Base-by-base conservation (phyloP, 768 basidiomycete genomes). In the Serendipita sp. region DNA sequence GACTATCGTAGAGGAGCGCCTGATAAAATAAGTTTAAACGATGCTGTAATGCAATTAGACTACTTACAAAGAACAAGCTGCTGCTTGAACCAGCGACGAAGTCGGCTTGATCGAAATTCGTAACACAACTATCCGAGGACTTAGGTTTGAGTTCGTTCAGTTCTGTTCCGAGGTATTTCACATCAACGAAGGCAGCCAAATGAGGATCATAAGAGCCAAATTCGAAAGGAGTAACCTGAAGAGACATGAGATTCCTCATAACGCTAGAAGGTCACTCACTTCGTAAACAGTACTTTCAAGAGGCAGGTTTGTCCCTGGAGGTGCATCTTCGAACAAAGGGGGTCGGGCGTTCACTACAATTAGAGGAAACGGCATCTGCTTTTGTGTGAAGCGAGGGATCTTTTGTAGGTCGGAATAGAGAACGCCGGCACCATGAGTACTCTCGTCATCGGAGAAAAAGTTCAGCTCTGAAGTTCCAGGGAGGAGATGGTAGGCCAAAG, bases 31-130 rank as follows among this genome's bases (percentile, higher is more conserved):
- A 41, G 41, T 41, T 13, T 2, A 13, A 7, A 13, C 5, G 41
- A 41, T 41, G 13, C 13, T 13, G 13, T 1, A 5, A 13, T 13
- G 13, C 13, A 41, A 7, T 5, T 13, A 13, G 5, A 41, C 7
- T 41, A 67, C 75, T 65, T 67, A 82, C 83, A 68, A 84, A 84
- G 74, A 88, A 88, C 30, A 86, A 71, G 68, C 80, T 85, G 16
- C 86, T 81, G 44, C 88, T 89, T 2, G 82, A 82, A 7, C 86
- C 89, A 78, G 89, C 85, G 38, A 91, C 71, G 71, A 89, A 91
- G 0, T 79, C 80, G 0, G 79, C 81, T 71, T 86, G 86, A 70
- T 91, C 88, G 69, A 89, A 91, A 4, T 83, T 84, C 3, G 79
- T 81, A 11, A 84, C 83, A 71, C 91, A 94, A 0, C 80, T 73